phyloP scores from a whole-genome alignment of 495 filamentous ascomycete genomes.

The Lophium mytilinum region DNA sequence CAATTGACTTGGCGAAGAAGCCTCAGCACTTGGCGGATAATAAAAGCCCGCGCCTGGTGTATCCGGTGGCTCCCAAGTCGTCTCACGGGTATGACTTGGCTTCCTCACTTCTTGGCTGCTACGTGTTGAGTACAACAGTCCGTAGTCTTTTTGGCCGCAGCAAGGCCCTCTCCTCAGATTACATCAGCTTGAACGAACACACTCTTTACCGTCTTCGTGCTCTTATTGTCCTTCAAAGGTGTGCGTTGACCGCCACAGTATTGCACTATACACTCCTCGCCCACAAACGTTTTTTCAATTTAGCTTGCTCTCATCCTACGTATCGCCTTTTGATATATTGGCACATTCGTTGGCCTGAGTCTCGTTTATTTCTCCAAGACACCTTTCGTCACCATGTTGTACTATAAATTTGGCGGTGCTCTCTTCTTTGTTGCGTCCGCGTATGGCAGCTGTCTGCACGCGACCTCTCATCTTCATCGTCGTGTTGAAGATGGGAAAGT shows the following conservation, averaged over 20 bases:
- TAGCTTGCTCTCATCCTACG: background rate
- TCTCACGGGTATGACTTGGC: background rate
- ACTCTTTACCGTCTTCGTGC: too few relatives aligned
- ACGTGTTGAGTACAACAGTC: background rate
- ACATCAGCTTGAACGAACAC: too few relatives aligned
- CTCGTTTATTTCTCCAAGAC: too few relatives aligned
- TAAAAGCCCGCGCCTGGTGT: background rate
- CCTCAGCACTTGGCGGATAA: background rate
- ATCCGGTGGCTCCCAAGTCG: background rate
- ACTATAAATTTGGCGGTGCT: background rate
- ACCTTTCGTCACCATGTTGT: background rate
- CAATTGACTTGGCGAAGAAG: background rate
- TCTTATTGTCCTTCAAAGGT: background rate
- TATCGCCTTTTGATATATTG: background rate
- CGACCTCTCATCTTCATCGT: background rate
- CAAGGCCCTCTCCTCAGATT: too few relatives aligned
- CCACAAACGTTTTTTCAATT: background rate
- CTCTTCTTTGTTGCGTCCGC: background rate
- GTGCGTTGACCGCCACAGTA: background rate
- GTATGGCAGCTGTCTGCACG: background rate
- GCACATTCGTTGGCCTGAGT: background rate
- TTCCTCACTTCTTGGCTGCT: background rate
- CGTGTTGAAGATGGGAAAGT: constrained; percentile 4
- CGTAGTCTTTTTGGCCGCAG: too few relatives aligned
- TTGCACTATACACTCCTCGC: too few relatives aligned